phyloP scores from a whole-genome alignment of 371 early-diverging fungal genomes.

The Rhizopus sp. region DNA sequence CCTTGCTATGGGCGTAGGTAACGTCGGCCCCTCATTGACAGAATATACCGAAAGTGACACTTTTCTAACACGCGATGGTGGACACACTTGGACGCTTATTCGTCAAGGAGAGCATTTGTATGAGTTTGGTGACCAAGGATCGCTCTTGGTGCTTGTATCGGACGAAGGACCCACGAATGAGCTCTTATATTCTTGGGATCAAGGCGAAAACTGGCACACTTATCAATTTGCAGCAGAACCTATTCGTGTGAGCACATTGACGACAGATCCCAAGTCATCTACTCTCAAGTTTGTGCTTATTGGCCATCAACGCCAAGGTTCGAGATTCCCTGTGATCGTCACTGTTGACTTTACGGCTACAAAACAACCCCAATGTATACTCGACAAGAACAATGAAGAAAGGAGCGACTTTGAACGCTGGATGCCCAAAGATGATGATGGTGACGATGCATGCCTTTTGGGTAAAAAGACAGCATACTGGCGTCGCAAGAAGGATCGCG shows the following conservation, averaged over 20 bases:
- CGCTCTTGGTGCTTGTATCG: constrained; percentile 66
- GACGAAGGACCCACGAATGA: constrained; percentile 76
- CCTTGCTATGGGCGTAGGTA: constrained; percentile 88
- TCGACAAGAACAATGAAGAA: constrained; percentile 52
- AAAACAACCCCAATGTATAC: constrained; percentile 47
- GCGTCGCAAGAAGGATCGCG: constrained; percentile 77
- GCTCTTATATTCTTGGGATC: constrained; percentile 66
- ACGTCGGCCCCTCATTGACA: constrained; percentile 70
- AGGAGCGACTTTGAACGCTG: constrained; percentile 81
- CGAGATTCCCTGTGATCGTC: constrained; percentile 35
- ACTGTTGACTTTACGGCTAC: constrained; percentile 48
- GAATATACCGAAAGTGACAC: constrained; percentile 70
- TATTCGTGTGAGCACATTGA: constrained; percentile 53
- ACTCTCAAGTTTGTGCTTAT: constrained; percentile 61
- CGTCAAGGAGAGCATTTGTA: constrained; percentile 60
- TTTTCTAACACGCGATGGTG: constrained; percentile 84
- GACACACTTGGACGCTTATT: constrained; percentile 71
- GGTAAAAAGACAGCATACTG: constrained; percentile 62
- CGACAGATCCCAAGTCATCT: constrained; percentile 60
- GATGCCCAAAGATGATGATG: constrained; percentile 65
- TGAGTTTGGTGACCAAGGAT: constrained; percentile 87
- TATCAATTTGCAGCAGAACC: constrained; percentile 48
- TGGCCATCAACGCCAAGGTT: constrained; percentile 36
- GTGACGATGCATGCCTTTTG: constrained; percentile 46
- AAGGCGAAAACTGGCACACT: constrained; percentile 68